Evolutionary conservation across 257 asterid species (phyloP).

Genomic region (Plantago ovata): DNA sequence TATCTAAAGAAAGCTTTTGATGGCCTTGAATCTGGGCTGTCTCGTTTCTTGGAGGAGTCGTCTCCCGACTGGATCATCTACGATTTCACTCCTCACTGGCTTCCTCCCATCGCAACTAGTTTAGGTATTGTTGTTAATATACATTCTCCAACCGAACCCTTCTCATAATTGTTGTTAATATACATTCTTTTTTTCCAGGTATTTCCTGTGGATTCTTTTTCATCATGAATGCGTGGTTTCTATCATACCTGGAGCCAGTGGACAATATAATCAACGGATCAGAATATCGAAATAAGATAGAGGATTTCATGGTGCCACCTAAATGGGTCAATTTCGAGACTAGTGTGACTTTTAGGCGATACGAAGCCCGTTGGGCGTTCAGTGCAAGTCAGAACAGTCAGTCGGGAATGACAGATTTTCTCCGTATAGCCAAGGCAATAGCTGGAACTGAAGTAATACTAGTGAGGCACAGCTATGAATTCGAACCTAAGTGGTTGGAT

Average conservation of each 20-base stretch:
- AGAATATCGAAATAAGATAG: slow-evolving; percentile 13
- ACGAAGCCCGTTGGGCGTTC: slow-evolving; percentile 23
- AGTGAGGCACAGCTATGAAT: slow-evolving; percentile 26
- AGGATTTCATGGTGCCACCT: slow-evolving; percentile 31
- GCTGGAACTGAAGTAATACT: slow-evolving; percentile 16
- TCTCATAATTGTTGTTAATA: too few species aligned
- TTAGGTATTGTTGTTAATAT: neutral
- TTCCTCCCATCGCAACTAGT: slow-evolving; percentile 22
- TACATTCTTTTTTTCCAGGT: neutral
- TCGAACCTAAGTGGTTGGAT: slow-evolving; percentile 34
- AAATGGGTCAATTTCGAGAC: slow-evolving; percentile 29
- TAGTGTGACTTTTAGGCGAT: slow-evolving; percentile 20
- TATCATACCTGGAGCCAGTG: slow-evolving; percentile 18
- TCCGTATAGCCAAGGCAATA: slow-evolving; percentile 14
- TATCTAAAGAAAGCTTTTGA: slow-evolving; percentile 22
- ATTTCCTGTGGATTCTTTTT: slow-evolving; percentile 21
- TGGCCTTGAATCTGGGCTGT: slow-evolving; percentile 18
- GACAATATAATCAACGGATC: slow-evolving; percentile 16
- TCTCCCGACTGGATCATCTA: slow-evolving; percentile 27
- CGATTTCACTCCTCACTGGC: slow-evolving; percentile 34
- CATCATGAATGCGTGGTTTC: slow-evolving; percentile 24
- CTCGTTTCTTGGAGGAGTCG: slow-evolving; percentile 19
- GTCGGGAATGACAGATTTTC: slow-evolving; percentile 29
- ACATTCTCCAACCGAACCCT: too few species aligned
- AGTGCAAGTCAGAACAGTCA: neutral